Percentiles rank a stretch among this genome's conserved stretches.
phyloP scores from a whole-genome alignment of 768 basidiomycete genomes.

The Boletus reticuloceps region DNA sequence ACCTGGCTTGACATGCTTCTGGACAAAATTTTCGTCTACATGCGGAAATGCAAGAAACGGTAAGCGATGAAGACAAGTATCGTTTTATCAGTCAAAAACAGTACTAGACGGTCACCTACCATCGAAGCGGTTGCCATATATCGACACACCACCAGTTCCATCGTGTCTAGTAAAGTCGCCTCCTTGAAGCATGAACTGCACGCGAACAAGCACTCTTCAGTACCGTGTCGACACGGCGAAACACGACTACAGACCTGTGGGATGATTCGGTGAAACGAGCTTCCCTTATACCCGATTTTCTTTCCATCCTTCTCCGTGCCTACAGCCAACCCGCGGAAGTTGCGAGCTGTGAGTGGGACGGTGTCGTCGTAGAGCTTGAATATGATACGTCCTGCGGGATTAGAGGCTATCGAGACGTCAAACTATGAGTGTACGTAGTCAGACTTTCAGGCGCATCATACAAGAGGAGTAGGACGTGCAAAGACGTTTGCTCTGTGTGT shows the following conservation, averaged over 20 bases:
- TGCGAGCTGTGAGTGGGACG: slow-evolving; percentile 77
- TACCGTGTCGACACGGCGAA: not conserved
- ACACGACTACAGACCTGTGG: slow-evolving; percentile 44
- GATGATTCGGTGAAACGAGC: slow-evolving; percentile 72
- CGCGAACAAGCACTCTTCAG: not conserved
- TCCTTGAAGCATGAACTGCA: slow-evolving; percentile 80
- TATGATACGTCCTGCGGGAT: slow-evolving; percentile 66
- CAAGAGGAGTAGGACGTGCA: slow-evolving; percentile 26
- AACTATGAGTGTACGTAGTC: slow-evolving; percentile 41
- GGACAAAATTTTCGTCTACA: slow-evolving; percentile 68
- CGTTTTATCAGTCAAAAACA: not conserved
- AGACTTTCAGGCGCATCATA: not conserved
- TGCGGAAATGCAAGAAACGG: not conserved
- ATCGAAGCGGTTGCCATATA: slow-evolving; percentile 78
- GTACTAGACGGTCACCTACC: slow-evolving; percentile 39
- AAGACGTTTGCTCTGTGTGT: slow-evolving; percentile 25
- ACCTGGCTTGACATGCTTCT: slow-evolving; percentile 60
- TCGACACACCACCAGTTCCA: slow-evolving; percentile 82
- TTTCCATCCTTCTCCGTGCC: slow-evolving; percentile 41
- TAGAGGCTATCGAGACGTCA: slow-evolving; percentile 57
- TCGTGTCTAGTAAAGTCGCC: slow-evolving; percentile 80
- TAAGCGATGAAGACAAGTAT: no score
- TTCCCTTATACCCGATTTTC: slow-evolving; percentile 70
- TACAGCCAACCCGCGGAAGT: slow-evolving; percentile 80
- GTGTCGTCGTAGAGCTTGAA: slow-evolving; percentile 83